Conservation (phyloP, 345 rosid genomes). For the Nasturtium officinale region DNA sequence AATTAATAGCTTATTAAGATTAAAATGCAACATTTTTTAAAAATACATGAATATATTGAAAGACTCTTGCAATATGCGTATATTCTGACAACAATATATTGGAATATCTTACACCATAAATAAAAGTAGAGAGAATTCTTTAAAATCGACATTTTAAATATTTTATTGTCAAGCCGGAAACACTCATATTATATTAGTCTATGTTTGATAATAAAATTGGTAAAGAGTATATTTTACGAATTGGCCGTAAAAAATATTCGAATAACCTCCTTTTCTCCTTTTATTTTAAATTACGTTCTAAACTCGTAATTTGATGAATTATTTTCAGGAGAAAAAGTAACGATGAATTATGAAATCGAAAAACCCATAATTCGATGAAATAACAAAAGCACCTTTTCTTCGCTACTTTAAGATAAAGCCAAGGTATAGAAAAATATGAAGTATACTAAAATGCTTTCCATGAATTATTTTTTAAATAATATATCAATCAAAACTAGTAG, state of each 20-base stretch:
- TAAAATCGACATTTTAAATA: no score
- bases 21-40: background rate
- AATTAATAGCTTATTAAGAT: background rate
- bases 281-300: background rate
- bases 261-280: background rate
- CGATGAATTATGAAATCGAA: background rate
- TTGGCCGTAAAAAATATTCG: background rate
- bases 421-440: conserved; percentile 49
- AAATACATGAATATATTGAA: background rate
- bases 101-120: background rate
- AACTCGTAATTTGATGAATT: background rate
- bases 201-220: no score
- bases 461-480: background rate
- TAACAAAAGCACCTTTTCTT: conserved; percentile 48
- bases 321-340: background rate
- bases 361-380: conserved; percentile 21
- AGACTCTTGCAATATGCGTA: background rate
- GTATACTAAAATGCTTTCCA: conserved; percentile 2
- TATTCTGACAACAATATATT: background rate
- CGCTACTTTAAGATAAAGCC: conserved; percentile 75
- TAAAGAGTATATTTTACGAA: no score
- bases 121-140: background rate
- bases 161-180: no score
- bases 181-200: no score
- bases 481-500: background rate